Percentiles rank a stretch among this genome's conserved stretches.
phyloP scores from a whole-genome alignment of 192 early-diverging fungal species.

The Kickxella alabastrina region DNA sequence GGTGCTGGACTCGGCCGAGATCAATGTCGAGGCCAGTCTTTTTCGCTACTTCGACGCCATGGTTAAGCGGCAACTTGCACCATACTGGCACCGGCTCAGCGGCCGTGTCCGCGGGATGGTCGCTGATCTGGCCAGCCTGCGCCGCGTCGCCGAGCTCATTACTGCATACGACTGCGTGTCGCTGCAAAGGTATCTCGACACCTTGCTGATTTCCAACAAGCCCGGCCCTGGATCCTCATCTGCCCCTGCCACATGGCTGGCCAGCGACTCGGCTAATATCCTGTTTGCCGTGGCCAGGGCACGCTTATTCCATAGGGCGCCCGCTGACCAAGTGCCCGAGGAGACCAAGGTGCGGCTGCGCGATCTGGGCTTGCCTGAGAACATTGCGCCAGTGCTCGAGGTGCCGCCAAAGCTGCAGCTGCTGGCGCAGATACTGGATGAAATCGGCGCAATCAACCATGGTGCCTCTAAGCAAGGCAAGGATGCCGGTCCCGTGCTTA shows the following conservation, averaged over 20 bases:
- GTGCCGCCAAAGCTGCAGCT: slow-evolving; percentile 91
- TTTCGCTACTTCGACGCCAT: slow-evolving; percentile 81
- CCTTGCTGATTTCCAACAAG: slow-evolving; percentile 62
- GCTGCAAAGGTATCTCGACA: slow-evolving; percentile 83
- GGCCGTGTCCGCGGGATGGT: slow-evolving; percentile 71
- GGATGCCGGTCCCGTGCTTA: slow-evolving; percentile 20
- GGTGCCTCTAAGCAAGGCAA: neutral
- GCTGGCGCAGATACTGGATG: slow-evolving; percentile 66
- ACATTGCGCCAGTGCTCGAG: slow-evolving; percentile 72
- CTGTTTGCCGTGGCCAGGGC: slow-evolving; percentile 62
- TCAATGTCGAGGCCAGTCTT: slow-evolving; percentile 83
- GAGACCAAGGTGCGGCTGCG: slow-evolving; percentile 22
- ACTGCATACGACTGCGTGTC: slow-evolving; percentile 84
- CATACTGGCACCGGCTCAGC: slow-evolving; percentile 83
- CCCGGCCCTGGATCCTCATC: slow-evolving; percentile 16
- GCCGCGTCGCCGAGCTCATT: slow-evolving; percentile 71
- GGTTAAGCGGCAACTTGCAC: slow-evolving; percentile 71
- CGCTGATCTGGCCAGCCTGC: slow-evolving; percentile 66
- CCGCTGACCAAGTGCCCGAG: slow-evolving; percentile 1
- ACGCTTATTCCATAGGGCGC: slow-evolving; percentile 47
- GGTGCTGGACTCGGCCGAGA: slow-evolving; percentile 72
- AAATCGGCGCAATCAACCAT: slow-evolving; percentile 55
- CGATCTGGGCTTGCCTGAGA: slow-evolving; percentile 57
- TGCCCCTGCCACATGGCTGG: slow-evolving; percentile 73
- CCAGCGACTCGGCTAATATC: slow-evolving; percentile 78